Evolutionary conservation across 78 protist species (phyloP).

Genomic region (Creolimax fragrantissima): DNA sequence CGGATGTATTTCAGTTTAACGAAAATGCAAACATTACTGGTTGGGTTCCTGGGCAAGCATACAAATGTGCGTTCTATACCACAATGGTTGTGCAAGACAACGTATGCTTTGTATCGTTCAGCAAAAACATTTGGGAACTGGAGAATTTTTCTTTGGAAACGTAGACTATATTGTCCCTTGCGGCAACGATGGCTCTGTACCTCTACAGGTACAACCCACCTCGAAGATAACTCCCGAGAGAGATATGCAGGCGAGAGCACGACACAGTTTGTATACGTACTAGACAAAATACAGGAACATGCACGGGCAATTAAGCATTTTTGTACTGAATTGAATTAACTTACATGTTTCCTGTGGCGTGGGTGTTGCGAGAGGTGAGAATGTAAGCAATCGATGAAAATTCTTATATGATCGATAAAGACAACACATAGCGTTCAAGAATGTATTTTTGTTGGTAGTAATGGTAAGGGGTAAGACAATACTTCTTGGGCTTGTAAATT

Average conservation of each 20-base stretch:
- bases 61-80: neutral
- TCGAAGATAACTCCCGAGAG: neutral
- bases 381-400: too few relatives aligned
- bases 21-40: neutral
- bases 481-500: too few relatives aligned
- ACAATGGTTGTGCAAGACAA: neutral
- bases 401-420: too few relatives aligned
- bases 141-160: neutral
- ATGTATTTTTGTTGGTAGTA: too few relatives aligned
- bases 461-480: too few relatives aligned
- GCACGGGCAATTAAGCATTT: too few relatives aligned
- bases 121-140: neutral
- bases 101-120: neutral
- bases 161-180: neutral
- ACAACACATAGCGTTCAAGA: too few relatives aligned
- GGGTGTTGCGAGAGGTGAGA: too few relatives aligned
- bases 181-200: conserved; percentile 1
- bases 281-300: too few relatives aligned
- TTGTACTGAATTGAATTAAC: too few relatives aligned
- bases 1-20: neutral
- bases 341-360: too few relatives aligned
- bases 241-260: neutral
- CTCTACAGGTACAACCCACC: neutral
- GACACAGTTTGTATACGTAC: too few relatives aligned
- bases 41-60: neutral